Base-by-base conservation (phyloP, 2,329 filamentous ascomycete species). In the Atkinsonella texensis region DNA sequence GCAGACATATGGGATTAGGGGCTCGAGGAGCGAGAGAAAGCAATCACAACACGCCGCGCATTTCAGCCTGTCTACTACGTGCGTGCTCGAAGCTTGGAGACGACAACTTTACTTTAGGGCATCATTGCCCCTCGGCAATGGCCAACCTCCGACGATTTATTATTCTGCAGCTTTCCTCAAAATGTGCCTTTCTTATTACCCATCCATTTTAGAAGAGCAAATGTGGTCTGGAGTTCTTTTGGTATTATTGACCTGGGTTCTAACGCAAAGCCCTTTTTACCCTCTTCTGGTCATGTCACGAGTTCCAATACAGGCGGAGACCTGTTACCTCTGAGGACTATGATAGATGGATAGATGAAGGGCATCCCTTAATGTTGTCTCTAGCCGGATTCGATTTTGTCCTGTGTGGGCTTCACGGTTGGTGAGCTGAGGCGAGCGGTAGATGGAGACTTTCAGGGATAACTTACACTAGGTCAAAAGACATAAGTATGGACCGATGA, bases 151-250 rank as follows among this genome's bases (percentile, higher is more conserved):
- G 35, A 49, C 33, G 51, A 52, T 38, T 52, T 53, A 39, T 47
- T 8, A 28, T 49, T 48, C 46, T 41, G 52, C 50, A 53, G 47
- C 62, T 57, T 61, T 60, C 54, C 53, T 39, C 52, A 48, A 47
- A 39, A 53, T 57, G 53, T 60, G 48, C 42, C 47, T 52, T 50
- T 64, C 42, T 63, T 44, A 51, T 41, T 50, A 39, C 45, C 46
- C 28, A 40, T 44, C 41, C 43, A 32, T 54, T 58, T 55, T 57
- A 66, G 64, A 54, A 68, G 66, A 70, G 66, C 65, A 68, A 67
- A 67, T 70, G 67, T 65, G 70, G 70, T 70, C 63, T 62, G 71
- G 71, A 74, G 71, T 74, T 74, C 53, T 57, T 65, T 66, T 52
- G 50, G 50, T 52, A 52, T 42, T 51, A 41, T 48, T 52, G 50